Evolutionary conservation across 257 asterid species (phyloP).

Genomic region (Jaltomata sinuosa): DNA sequence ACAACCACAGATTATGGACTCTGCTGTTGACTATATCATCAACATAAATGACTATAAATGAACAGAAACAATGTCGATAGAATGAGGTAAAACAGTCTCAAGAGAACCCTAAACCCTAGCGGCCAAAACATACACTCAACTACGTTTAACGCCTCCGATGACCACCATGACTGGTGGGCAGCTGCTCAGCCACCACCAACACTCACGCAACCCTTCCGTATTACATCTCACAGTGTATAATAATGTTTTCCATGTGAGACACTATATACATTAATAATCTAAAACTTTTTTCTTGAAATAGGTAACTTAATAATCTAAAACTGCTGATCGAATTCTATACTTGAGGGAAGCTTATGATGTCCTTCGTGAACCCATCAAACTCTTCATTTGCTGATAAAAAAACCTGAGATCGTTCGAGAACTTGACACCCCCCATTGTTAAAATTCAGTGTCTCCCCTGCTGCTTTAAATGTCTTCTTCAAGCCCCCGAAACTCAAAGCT

Average conservation of each 20-base stretch:
- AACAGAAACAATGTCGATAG: neutral
- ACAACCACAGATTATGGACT: too few species aligned
- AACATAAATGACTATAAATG: neutral
- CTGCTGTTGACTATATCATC: neutral
- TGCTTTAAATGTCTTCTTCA: neutral
- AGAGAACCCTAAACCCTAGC: neutral
- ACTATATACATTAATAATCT: neutral
- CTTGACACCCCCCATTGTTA: neutral
- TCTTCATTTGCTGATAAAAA: neutral
- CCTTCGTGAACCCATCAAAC: neutral
- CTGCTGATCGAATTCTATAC: neutral
- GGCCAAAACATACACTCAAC: neutral
- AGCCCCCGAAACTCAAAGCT: neutral
- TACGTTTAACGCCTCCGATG: neutral
- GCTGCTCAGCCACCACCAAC: too few species aligned
- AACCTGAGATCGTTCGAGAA: neutral
- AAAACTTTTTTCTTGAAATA: too few species aligned
- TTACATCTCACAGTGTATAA: neutral
- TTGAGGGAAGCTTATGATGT: neutral
- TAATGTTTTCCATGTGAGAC: neutral
- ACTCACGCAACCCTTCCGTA: too few species aligned
- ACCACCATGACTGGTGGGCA: neutral
- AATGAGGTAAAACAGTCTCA: neutral
- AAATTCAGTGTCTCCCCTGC: neutral
- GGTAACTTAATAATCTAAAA: neutral